Evolutionary conservation across 257 asterid species (phyloP), one percentile per base, ranked within the genome.

Genomic region (Primulina eburnea): DNA sequence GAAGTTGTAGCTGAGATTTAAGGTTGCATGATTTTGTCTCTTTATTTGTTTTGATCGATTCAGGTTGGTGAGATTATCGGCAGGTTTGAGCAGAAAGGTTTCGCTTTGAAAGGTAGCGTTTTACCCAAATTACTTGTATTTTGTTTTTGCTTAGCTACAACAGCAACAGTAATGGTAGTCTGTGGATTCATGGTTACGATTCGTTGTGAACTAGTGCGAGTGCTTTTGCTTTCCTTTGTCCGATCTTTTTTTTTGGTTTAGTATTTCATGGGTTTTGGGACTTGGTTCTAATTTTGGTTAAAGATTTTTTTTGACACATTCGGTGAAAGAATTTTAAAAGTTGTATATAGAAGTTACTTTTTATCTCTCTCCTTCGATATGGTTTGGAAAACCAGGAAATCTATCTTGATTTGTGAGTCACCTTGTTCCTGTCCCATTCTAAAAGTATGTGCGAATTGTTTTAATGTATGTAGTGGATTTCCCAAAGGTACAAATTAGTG

Each of bases 61-160:
- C 87, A 90, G 99, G 88, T 93, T 74, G 97, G 97, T 76, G 99
- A 93, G 74, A 89, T 90, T 43, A 93, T 93, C 59, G 76, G 96
- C 75, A 76, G 97, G 73, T 90, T 93, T 75, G 97, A 93, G 77
- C 86, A 93, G 92, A 93, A 93, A 71, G 99, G 99, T 3, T 93
- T 93, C 87, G 76, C 96, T 71, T 79, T 93, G 87, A 93, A 89
- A 85, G 97, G 99, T 90, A 72, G 11, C 57, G 29, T 3, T 53
- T 50, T 9, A 8, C 33, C 14, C 17, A 10, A 1, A 12, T 43
- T 11, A 0, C 53, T 43, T 6, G 53, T 12, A 16, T 5, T 8
- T 37, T 50, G 57, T 50, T 1, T 43, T 50, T 0, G 2, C 2
- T 50, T 50, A 50, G 8, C 57, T 16, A 50, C 57, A 5, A 6